Evolutionary conservation across 2,329 filamentous ascomycete species (phyloP), one percentile per base, ranked within the genome.

Genomic region (Talaromyces sp.): DNA sequence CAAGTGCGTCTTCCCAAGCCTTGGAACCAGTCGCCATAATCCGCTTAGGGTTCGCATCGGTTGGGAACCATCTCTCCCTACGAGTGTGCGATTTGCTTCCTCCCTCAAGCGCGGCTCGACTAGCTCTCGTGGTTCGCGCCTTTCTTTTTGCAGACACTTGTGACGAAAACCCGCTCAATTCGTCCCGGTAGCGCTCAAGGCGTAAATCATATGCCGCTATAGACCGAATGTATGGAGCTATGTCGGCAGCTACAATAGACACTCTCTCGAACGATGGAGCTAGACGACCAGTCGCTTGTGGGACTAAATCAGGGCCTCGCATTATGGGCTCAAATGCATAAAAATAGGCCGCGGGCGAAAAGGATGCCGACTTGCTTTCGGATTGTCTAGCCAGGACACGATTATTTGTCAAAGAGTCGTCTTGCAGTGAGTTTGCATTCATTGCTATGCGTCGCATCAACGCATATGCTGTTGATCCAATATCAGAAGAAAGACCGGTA

Each of bases 141-240:
- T 88, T 83, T 73, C 90, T 90, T 15, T 76, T 76, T 1, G 76
- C 68, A 15, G 84, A 85, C 5, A 85, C 85, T 68, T 88, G 85
- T 61, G 85, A 87, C 13, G 91, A 77, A 1, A 92, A 76, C 63
- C 82, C 87, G 69, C 86, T 87, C 10, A 91, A 77, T 19, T 84
- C 84, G 7, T 86, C 75, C 11, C 92, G 86, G 68, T 92, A 86
- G 67, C 87, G 82, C 72, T 92, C 89, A 1, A 95, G 84, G 1
- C 83, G 83, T 22, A 87, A 80, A 70, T 98, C 94, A 73, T 89
- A 91, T 0, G 88, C 83, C 1, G 94, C 88, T 67, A 99, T 98
- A 43, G 85, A 84, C 11, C 96, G 90, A n/a, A 98, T 86, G 75
- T 92, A 98, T 0, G 96, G 95, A 0, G 93, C 93, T 1, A 98